phyloP scores from a whole-genome alignment of 2,329 filamentous ascomycete genomes.

The Tolypocladium endophyticum region DNA sequence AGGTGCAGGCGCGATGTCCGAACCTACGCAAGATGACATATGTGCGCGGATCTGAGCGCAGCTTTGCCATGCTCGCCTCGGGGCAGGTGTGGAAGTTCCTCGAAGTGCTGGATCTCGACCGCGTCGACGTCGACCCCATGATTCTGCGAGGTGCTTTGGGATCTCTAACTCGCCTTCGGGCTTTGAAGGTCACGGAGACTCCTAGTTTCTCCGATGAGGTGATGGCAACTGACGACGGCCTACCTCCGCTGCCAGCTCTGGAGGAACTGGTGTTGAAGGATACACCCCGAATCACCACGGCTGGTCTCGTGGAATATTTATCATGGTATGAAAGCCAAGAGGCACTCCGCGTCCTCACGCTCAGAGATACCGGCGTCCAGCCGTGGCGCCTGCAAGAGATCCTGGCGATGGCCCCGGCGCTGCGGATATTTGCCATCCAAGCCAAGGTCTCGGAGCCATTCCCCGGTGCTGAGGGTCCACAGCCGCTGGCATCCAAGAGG shows the following conservation, averaged over 20 bases:
- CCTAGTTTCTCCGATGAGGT: slow-evolving; percentile 65
- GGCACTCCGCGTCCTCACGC: slow-evolving; percentile 54
- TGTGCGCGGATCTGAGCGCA: slow-evolving; percentile 64
- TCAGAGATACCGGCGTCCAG: slow-evolving; percentile 62
- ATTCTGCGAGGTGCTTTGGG: slow-evolving; percentile 62
- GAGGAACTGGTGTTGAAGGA: slow-evolving; percentile 64
- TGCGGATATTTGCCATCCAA: slow-evolving; percentile 47
- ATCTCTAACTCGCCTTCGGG: slow-evolving; percentile 55
- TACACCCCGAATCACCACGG: slow-evolving; percentile 58
- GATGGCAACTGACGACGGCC: slow-evolving; percentile 53
- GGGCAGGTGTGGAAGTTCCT: slow-evolving; percentile 59
- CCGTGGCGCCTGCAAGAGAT: slow-evolving; percentile 51
- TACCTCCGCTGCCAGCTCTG: slow-evolving; percentile 66
- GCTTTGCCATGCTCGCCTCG: slow-evolving; percentile 58
- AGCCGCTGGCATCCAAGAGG: slow-evolving; percentile 56
- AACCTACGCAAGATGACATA: slow-evolving; percentile 88
- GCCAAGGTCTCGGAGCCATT: slow-evolving; percentile 39
- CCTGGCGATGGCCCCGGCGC: slow-evolving; percentile 43
- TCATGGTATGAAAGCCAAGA: slow-evolving; percentile 46
- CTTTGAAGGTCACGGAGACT: slow-evolving; percentile 64
- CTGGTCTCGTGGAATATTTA: slow-evolving; percentile 61
- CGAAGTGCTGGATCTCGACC: slow-evolving; percentile 61
- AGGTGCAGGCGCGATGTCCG: slow-evolving; percentile 73
- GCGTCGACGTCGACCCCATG: slow-evolving; percentile 58
- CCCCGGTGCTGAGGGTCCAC: slow-evolving; percentile 34